These are phyloP conservation scores for Tulasnella calospora DNA, from an alignment of 768 basidiomycete genomes.

Conservation along the genomic window DNA sequence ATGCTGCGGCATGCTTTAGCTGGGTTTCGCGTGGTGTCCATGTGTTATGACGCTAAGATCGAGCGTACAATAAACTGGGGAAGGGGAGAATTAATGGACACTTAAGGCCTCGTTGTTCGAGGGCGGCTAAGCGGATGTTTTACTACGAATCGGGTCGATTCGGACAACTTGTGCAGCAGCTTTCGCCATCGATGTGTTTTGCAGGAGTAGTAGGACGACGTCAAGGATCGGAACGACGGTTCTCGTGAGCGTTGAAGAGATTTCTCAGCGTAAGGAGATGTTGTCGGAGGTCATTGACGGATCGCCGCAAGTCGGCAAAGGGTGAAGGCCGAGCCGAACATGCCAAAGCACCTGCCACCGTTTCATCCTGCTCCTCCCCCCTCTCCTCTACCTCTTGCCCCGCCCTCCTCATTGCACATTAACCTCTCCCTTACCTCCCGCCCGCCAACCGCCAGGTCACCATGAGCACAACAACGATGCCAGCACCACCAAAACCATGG, in stretches of 20 bases:
- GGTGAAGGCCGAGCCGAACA: background rate
- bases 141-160: background rate
- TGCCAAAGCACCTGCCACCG: slow-evolving; percentile 1
- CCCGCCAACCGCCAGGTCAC: background rate
- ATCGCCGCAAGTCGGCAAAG: background rate
- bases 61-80: background rate
- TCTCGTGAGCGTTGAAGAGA: background rate
- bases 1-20: background rate
- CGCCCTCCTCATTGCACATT: background rate
- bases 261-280: background rate
- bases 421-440: background rate
- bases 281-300: slow-evolving; percentile 4
- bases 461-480: slow-evolving; percentile 3
- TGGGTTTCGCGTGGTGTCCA: background rate
- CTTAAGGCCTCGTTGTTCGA: background rate
- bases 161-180: background rate
- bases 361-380: background rate
- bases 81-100: background rate
- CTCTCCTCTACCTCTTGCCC: background rate
- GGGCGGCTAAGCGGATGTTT: background rate
- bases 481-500: slow-evolving; percentile 78
- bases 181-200: background rate
- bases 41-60: background rate
- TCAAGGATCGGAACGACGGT: background rate
- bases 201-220: background rate